These are phyloP conservation scores for Cymbopogon citratus DNA, from an alignment of 176 grass and related monocot genomes.

Conservation along the genomic window DNA sequence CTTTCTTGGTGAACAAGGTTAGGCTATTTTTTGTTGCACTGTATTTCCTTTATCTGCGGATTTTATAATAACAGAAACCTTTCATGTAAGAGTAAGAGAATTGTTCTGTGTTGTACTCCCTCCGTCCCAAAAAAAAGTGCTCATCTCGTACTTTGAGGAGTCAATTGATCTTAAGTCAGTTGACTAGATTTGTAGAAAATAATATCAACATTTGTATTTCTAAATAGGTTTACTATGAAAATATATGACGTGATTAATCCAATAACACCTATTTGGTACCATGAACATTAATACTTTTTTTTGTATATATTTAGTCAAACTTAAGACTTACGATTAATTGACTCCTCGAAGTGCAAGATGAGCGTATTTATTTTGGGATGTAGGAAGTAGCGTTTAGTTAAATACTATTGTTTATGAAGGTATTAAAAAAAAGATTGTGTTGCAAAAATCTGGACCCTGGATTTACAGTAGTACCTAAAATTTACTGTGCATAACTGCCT, in stretches of 20 bases:
- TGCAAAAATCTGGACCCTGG: not conserved
- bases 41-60: not conserved
- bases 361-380: not conserved
- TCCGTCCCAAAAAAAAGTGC: not conserved
- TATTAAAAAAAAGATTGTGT: not conserved
- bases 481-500: not conserved
- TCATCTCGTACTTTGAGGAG: not conserved
- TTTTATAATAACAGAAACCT: conserved; percentile 4
- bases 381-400: not conserved
- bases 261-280: not conserved
- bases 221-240: not conserved
- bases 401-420: not conserved
- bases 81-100: conserved; percentile 3
- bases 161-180: not conserved
- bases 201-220: not conserved
- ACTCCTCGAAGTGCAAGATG: not conserved
- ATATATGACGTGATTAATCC: not conserved
- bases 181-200: not conserved
- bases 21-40: conserved; percentile 20
- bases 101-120: not conserved
- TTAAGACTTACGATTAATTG: not conserved
- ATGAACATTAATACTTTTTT: not conserved
- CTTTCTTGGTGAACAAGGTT: conserved; percentile 89
- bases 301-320: not conserved
- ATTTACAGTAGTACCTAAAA: not conserved